Evolutionary conservation across 768 basidiomycete genomes (phyloP), one percentile per base, ranked within the genome.

Genomic region (Russula virescens): DNA sequence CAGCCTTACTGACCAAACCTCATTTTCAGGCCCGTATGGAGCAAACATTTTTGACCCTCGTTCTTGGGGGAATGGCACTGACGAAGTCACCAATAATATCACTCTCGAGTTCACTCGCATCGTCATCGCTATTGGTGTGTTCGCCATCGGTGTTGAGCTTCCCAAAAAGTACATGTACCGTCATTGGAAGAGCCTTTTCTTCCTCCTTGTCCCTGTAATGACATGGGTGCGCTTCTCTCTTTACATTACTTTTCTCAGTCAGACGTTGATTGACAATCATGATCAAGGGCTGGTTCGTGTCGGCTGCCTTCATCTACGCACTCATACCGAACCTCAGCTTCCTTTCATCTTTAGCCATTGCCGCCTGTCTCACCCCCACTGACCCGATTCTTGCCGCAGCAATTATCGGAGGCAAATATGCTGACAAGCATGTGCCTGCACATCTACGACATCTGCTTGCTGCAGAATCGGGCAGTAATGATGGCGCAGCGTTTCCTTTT

Each of bases 401-500:
- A 10, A 94, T 92, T 38, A 84, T 92, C 13, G 96, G 96, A 69
- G 96, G 96, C 35, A 95, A 91, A 77, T 99, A 93, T 76, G 97
- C 97, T 3, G 91, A 98, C 73, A 97, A 98, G 72, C 96, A 98
- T 70, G 96, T 98, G 25, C 91, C 91, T 1, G 85, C 88, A 0
- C 91, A 93, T 70, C 77, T 93, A 46, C 85, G 81, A 35, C 81
- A 81, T 67, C 72, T 88, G 57, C 76, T 88, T 19, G 79, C 87
- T 9, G 79, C 79, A 6, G 96, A 98, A 75, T 87, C 85, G 60
- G 96, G 93, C 9, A 93, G 92, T 70, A 99, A 98, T 72, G 97
- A 99, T 64, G 97, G 97, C 38, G 96, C 96, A 0, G 94, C 95
- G 0, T 97, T 94, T 73, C 95, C 94, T 0, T 98, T 98, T 74